phyloP scores from a whole-genome alignment of 2,329 filamentous ascomycete genomes.

The Cladosporium cucumerinum region DNA sequence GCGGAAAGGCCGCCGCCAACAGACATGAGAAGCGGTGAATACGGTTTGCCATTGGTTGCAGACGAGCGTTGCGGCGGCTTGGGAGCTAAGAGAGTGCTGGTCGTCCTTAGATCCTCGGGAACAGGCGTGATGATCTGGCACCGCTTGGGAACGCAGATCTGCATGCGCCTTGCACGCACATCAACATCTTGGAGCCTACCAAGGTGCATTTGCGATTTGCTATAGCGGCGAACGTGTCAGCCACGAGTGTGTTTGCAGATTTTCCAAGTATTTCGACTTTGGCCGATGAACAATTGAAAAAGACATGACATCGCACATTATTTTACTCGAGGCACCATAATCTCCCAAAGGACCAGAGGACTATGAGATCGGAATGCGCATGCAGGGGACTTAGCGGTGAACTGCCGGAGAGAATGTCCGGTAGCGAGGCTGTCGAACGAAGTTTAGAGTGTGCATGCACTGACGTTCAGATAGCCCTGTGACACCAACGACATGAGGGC shows the following conservation, averaged over 20 bases:
- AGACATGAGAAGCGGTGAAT: slow-evolving; percentile 14
- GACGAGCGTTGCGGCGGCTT: neutral
- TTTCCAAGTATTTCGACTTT: neutral
- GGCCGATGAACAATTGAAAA: neutral
- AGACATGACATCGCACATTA: neutral
- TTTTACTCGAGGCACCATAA: neutral
- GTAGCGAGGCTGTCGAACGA: slow-evolving; percentile 12
- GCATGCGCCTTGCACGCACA: slow-evolving; percentile 8
- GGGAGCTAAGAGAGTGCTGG: slow-evolving; percentile 11
- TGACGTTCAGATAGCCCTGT: slow-evolving; percentile 13
- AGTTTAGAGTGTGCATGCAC: slow-evolving; percentile 14
- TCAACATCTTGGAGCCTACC: slow-evolving; percentile 2
- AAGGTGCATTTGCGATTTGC: neutral
- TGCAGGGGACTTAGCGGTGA: slow-evolving; percentile 16
- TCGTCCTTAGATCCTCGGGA: slow-evolving; percentile 13
- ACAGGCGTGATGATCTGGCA: slow-evolving; percentile 16
- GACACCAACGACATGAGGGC: slow-evolving; percentile 12
- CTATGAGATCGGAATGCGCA: slow-evolving; percentile 13
- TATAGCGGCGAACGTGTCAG: neutral
- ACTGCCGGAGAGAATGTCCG: slow-evolving; percentile 14
- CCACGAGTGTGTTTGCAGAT: neutral
- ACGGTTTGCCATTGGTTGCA: slow-evolving; percentile 8
- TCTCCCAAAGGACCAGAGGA: slow-evolving; percentile 10
- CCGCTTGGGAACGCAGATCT: slow-evolving; percentile 16
- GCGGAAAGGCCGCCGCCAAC: slow-evolving; percentile 12